A percentile compares a stretch with the other conserved stretches of the same genome.
These are phyloP conservation scores for Sclerotiophoma versabilis DNA, from an alignment of 2,329 filamentous ascomycete species.

Conservation along the genomic window DNA sequence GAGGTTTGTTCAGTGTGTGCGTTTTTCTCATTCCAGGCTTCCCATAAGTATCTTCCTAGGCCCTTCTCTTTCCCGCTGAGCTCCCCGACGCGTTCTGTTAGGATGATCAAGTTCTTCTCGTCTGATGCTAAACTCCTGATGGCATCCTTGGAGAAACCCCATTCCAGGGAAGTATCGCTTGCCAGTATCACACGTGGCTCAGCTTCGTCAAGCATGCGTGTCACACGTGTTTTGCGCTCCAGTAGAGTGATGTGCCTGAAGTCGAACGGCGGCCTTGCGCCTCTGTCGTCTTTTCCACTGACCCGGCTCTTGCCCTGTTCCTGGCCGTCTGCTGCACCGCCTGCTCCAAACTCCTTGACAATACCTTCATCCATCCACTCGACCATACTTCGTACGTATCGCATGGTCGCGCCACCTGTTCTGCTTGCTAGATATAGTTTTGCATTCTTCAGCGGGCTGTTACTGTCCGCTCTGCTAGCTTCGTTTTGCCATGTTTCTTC, in stretches of 20 bases:
- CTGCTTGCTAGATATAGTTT: conserved; percentile 83
- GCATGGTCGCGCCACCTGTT: conserved; percentile 86
- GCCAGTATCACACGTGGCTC: conserved; percentile 81
- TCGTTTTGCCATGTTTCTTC: conserved; percentile 81
- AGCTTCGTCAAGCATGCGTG: conserved; percentile 66
- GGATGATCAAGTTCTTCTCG: conserved; percentile 80
- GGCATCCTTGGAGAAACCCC: conserved; percentile 90
- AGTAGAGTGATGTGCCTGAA: conserved; percentile 85
- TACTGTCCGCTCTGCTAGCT: conserved; percentile 34
- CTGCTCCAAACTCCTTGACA: conserved; percentile 85
- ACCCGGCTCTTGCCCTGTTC: conserved; percentile 41
- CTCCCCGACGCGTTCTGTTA: conserved; percentile 75
- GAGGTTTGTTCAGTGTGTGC: conserved; percentile 32
- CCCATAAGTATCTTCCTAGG: conserved; percentile 79
- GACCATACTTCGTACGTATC: conserved; percentile 91
- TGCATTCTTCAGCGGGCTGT: conserved; percentile 58
- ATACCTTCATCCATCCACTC: conserved; percentile 99
- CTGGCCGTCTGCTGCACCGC: conserved; percentile 49
- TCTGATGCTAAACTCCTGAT: conserved; percentile 77
- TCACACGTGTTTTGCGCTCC: conserved; percentile 81
- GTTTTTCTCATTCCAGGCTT: conserved; percentile 52
- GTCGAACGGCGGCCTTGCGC: conserved; percentile 77
- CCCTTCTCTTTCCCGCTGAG: conserved; percentile 44
- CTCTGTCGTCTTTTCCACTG: conserved; percentile 56
- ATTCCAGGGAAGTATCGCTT: conserved; percentile 87